These are phyloP conservation scores for Gremmenia infestans DNA, from an alignment of 2,329 filamentous ascomycete species.

Conservation along the genomic window DNA sequence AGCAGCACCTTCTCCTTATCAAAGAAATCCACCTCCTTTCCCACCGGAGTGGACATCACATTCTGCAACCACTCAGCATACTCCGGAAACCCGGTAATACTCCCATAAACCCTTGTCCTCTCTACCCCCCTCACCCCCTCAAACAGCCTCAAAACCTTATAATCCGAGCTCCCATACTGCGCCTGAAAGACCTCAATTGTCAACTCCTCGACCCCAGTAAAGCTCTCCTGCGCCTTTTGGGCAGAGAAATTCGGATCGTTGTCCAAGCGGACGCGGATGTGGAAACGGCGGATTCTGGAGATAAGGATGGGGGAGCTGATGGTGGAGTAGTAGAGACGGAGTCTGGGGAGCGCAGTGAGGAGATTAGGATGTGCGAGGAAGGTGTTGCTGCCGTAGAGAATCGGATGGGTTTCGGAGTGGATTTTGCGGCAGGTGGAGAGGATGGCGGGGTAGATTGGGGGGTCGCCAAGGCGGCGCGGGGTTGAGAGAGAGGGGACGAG, in stretches of 20 bases:
- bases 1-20: slow-evolving; percentile 5
- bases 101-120: slow-evolving; percentile 35
- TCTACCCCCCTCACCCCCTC: slow-evolving; percentile 41
- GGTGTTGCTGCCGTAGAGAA: slow-evolving; percentile 45
- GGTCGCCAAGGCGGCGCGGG: slow-evolving; percentile 13
- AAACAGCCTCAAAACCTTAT: slow-evolving; percentile 39
- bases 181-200: slow-evolving; percentile 46
- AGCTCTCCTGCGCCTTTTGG: slow-evolving; percentile 36
- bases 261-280: slow-evolving; percentile 43
- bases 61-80: slow-evolving; percentile 27
- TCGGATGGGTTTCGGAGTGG: slow-evolving; percentile 28
- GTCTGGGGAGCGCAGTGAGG: slow-evolving; percentile 39
- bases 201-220: slow-evolving; percentile 41
- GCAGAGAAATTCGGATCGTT: slow-evolving; percentile 42
- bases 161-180: slow-evolving; percentile 39
- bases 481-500: slow-evolving; percentile 20
- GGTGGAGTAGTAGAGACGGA: slow-evolving; percentile 32
- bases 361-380: slow-evolving; percentile 46
- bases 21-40: slow-evolving; percentile 9
- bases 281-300: slow-evolving; percentile 38
- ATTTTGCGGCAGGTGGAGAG: slow-evolving; percentile 19
- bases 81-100: slow-evolving; percentile 21
- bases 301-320: slow-evolving; percentile 32
- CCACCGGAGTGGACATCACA: slow-evolving; percentile 20
- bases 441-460: slow-evolving; percentile 31